Evolutionary conservation across 2,329 filamentous ascomycete genomes (phyloP).

Genomic region (Aspergillus puulaauensis): DNA sequence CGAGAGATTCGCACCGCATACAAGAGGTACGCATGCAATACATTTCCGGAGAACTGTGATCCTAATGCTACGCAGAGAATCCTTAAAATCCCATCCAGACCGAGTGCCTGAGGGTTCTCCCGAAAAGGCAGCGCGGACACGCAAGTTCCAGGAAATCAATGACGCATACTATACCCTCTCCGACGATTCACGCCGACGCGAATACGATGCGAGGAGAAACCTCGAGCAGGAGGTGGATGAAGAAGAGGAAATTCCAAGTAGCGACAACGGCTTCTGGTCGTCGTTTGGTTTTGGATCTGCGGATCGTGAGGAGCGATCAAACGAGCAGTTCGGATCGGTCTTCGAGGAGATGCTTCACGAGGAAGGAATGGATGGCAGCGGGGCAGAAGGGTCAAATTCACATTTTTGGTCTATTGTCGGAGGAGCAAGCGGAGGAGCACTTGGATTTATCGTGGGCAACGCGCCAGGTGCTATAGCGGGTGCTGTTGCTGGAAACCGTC

Average conservation of each 20-base stretch:
- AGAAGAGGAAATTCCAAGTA: slow-evolving; percentile 52
- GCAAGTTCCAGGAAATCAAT: slow-evolving; percentile 87
- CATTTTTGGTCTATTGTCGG: slow-evolving; percentile 88
- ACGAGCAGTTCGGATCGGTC: slow-evolving; percentile 82
- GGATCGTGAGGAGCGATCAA: slow-evolving; percentile 41
- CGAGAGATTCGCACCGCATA: slow-evolving; percentile 92
- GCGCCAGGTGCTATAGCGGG: slow-evolving; percentile 85
- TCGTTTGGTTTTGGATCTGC: slow-evolving; percentile 59
- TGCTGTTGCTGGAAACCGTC: slow-evolving; percentile 83
- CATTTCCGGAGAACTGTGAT: slow-evolving; percentile 43
- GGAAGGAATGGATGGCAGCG: slow-evolving; percentile 70
- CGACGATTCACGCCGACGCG: slow-evolving; percentile 70
- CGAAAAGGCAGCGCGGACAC: slow-evolving; percentile 77
- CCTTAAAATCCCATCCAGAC: slow-evolving; percentile 90
- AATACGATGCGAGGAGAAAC: slow-evolving; percentile 75
- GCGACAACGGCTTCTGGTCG: slow-evolving; percentile 68
- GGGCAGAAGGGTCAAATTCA: slow-evolving; percentile 52
- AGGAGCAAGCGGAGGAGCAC: slow-evolving; percentile 78
- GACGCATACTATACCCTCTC: slow-evolving; percentile 92
- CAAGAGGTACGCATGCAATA: slow-evolving; percentile 64
- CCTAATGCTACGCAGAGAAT: slow-evolving; percentile 49
- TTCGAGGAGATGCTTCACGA: slow-evolving; percentile 91
- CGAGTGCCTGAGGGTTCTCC: slow-evolving; percentile 81
- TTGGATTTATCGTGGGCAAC: slow-evolving; percentile 95
- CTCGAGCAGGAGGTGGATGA: slow-evolving; percentile 47